Conservation (phyloP, 192 early-diverging fungal species). For the Podila epigama region DNA sequence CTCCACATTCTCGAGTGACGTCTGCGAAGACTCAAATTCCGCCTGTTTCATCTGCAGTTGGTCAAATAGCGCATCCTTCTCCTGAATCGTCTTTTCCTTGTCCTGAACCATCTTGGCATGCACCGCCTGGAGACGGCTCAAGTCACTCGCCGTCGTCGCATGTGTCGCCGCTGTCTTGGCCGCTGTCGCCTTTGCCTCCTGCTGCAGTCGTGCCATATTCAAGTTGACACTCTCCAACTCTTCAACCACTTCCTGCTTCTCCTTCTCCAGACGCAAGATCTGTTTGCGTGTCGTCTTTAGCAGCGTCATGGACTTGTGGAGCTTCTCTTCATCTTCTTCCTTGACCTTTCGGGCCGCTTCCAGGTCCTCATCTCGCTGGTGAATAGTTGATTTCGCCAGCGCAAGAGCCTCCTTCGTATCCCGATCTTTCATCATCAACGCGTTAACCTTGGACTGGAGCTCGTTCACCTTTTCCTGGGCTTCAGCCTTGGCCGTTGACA, state of each 20-base stretch:
- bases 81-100: constrained; percentile 53
- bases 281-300: constrained; percentile 60
- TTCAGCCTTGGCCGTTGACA: constrained; percentile 47
- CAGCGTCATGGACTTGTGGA: constrained; percentile 51
- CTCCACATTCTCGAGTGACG: constrained; percentile 61
- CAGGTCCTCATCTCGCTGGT: constrained; percentile 57
- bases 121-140: constrained; percentile 44
- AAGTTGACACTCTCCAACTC: constrained; percentile 48
- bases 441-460: constrained; percentile 42
- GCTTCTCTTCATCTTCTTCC: constrained; percentile 56
- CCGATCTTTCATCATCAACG: constrained; percentile 30
- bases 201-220: constrained; percentile 27
- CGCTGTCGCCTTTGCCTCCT: constrained; percentile 35
- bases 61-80: constrained; percentile 59
- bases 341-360: constrained; percentile 39
- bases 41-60: constrained; percentile 66
- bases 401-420: constrained; percentile 58
- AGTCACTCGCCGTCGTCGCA: constrained; percentile 41
- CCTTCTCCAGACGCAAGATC: constrained; percentile 60
- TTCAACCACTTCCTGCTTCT: constrained; percentile 52
- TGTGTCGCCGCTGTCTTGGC: constrained; percentile 26
- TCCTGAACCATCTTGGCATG: constrained; percentile 53
- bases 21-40: constrained; percentile 67
- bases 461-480: constrained; percentile 51
- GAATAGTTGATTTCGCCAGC: constrained; percentile 54